phyloP scores from a whole-genome alignment of 176 grass and related monocot species.

The Zea luxurians region DNA sequence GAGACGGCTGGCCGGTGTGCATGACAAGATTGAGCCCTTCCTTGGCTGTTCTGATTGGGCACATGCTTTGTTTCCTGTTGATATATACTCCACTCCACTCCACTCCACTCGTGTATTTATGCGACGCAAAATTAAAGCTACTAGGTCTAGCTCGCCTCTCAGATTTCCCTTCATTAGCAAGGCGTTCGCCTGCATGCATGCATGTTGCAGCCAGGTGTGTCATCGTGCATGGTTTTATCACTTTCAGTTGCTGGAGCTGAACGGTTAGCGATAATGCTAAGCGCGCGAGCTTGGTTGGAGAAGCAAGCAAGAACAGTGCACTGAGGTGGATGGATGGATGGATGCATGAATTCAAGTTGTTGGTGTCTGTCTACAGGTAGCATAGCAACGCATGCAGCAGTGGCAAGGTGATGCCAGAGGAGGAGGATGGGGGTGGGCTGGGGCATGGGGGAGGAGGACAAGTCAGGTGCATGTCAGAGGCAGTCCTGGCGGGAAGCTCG shows the following conservation, averaged over 20 bases:
- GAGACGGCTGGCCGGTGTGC: not conserved
- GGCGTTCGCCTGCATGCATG: not conserved
- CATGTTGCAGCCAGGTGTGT: not conserved
- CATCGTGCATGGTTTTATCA: conserved; percentile 23
- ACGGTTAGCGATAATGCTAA: not conserved
- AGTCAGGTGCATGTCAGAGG: conserved; percentile 56
- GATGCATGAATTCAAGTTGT: conserved; percentile 27
- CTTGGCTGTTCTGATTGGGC: conserved; percentile 31
- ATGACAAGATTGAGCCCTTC: conserved; percentile 35
- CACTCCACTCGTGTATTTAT: not conserved
- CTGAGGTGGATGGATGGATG: conserved; percentile 1
- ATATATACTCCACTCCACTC: not conserved
- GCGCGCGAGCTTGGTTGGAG: not conserved
- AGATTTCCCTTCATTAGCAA: not conserved
- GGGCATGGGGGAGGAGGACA: conserved; percentile 3
- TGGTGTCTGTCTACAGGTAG: conserved; percentile 36
- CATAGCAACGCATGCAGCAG: not conserved
- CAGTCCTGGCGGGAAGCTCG: conserved; percentile 47
- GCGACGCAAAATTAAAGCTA: not conserved
- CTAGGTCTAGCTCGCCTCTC: not conserved
- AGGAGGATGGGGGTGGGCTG: not conserved
- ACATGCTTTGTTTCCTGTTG: not conserved
- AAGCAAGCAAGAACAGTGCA: conserved; percentile 7
- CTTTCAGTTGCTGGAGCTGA: conserved; percentile 10
- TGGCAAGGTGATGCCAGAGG: not conserved